These are phyloP conservation scores for Mycena belliarum DNA, from an alignment of 768 basidiomycete genomes.

Conservation along the genomic window DNA sequence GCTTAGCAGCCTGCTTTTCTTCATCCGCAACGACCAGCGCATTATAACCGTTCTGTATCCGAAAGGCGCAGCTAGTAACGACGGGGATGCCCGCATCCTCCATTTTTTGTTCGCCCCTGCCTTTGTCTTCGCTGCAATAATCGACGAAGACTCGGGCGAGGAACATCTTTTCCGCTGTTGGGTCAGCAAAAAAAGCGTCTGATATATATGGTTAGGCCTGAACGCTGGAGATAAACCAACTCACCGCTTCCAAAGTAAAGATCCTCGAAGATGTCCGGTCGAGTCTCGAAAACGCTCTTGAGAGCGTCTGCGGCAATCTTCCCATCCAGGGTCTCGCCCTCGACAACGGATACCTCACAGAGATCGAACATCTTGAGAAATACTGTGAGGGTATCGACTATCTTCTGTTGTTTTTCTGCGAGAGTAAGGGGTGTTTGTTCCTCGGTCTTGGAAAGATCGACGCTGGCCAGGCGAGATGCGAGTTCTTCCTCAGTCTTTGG, in stretches of 20 bases:
- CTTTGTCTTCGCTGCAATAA: conserved; percentile 52
- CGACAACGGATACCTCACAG: conserved; percentile 40
- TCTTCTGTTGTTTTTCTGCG: conserved; percentile 21
- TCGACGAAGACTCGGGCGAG: conserved; percentile 83
- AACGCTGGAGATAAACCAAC: conserved; percentile 21
- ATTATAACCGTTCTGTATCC: conserved; percentile 73
- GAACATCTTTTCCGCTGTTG: conserved; percentile 78
- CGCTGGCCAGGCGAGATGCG: conserved; percentile 22
- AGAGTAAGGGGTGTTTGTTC: conserved; percentile 21
- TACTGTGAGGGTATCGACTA: conserved; percentile 42
- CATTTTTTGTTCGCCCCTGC: conserved; percentile 53
- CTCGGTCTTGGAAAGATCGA: conserved; percentile 24
- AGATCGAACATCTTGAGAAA: conserved; percentile 65
- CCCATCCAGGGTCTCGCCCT: conserved; percentile 5
- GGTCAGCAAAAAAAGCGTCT: conserved; percentile 72
- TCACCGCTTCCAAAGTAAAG: conserved; percentile 73
- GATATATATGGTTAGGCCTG: neutral
- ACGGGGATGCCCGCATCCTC: conserved; percentile 79
- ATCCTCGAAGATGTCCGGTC: conserved; percentile 64
- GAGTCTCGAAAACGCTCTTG: conserved; percentile 65
- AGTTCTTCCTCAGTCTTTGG: conserved; percentile 36
- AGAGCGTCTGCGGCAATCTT: conserved; percentile 71
- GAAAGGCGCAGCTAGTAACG: conserved; percentile 78
- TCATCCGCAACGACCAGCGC: conserved; percentile 30
- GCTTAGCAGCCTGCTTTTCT: neutral